Base-by-base conservation (phyloP, 805 yeast genomes). In the Nakazawaea anatomiae region DNA sequence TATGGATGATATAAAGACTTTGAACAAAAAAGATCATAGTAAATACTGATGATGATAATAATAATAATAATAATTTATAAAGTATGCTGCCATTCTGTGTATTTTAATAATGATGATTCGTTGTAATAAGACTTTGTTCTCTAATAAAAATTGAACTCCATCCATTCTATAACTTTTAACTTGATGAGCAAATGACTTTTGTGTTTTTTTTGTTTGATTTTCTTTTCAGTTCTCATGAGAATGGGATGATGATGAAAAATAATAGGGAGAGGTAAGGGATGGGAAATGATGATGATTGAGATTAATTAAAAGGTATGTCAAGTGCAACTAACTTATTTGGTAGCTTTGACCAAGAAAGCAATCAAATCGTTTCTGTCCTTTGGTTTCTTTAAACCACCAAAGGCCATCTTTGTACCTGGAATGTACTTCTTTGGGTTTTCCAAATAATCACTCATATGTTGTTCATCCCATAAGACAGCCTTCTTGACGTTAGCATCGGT, bases 391-490 rank as follows among this genome's bases (percentile, higher is more conserved):
- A 94, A 83, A 79, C 99, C 99, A 78, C 97, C 99, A 67, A 92
- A 94, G 60, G 99, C 98, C 99, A 94, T 94, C 87, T 94, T 94
- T 80, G 98, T 94, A 75, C 99, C 99, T 71, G 99, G 99, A 64
- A 94, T 90, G 82, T 90, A 94, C 80, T 94, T 94, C 95, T 94
- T 94, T 79, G 99, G 99, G 88, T 94, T 94, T 77, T 87, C 96
- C 75, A 94, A 83, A 86, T 94, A 94, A 73, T 88, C 96, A 64
- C 86, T 80, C 87, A 94, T 82, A 72, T 89, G 81, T 70, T 90
- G 90, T 68, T 83, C 90, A 60, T 67, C 63, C 99, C 99, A 94
- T 54, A 64, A 63, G 57, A 94, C 96, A 69, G 90, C 95, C 77
- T 90, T 90, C 79, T 85, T 86, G 83, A 89, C 88, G 89, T 92